Conservation (phyloP, 2,329 filamentous ascomycete species). For the Trichoderma pleuroti region DNA sequence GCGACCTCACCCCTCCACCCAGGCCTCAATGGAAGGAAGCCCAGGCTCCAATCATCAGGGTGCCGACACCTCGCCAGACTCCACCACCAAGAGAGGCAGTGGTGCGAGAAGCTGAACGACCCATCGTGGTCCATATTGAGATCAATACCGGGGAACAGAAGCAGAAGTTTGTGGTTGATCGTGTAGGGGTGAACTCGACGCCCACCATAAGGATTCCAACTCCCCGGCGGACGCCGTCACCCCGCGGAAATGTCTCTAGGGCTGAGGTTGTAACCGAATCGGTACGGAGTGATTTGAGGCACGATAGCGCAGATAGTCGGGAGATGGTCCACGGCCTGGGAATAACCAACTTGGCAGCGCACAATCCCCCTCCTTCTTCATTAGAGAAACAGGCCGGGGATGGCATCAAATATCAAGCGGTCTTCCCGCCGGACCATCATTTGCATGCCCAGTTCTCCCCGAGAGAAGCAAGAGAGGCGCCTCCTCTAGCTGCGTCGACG, state of each 20-base stretch:
- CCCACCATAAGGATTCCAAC: conserved; percentile 16
- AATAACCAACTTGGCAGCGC: conserved; percentile 36
- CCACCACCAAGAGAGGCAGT: conserved; percentile 28
- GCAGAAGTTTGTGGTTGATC: conserved; percentile 12
- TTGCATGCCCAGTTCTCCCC: conserved; percentile 40
- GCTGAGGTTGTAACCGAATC: neutral
- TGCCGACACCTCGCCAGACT: conserved; percentile 36
- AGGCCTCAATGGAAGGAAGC: neutral
- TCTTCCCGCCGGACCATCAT: conserved; percentile 55
- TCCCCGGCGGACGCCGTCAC: conserved; percentile 18
- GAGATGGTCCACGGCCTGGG: conserved; percentile 41
- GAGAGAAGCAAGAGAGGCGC: neutral
- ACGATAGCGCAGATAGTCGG: conserved; percentile 18
- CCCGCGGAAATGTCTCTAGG: neutral
- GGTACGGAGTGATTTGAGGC: neutral
- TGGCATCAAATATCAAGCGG: conserved; percentile 51
- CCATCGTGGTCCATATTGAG: conserved; percentile 4
- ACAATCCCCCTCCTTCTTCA: conserved; percentile 55
- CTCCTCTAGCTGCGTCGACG: neutral
- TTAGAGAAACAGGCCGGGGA: conserved; percentile 38
- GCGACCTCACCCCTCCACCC: neutral
- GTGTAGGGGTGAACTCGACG: conserved; percentile 1
- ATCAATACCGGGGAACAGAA: conserved; percentile 7
- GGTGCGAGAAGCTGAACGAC: neutral
- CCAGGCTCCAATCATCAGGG: conserved; percentile 36